These are phyloP conservation scores for Vigna angularis DNA, from an alignment of 306 rosid genomes.

Conservation along the genomic window DNA sequence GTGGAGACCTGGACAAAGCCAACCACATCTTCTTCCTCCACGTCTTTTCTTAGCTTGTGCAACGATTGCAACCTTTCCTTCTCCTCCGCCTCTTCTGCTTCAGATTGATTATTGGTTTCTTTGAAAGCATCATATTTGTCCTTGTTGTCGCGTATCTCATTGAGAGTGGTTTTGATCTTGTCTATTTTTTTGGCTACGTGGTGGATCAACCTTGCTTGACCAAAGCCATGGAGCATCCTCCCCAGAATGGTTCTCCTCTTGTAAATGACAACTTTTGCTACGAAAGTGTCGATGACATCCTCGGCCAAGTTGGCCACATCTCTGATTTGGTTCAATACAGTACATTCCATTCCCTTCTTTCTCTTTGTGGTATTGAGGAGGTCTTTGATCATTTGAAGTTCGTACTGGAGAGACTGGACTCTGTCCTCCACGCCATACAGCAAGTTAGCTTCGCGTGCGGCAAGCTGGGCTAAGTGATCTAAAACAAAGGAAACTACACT, in stretches of 20 bases:
- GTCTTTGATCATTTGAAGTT: not conserved
- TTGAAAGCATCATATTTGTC: not conserved
- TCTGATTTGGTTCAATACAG: not conserved
- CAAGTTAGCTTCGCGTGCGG: slow-evolving; percentile 17
- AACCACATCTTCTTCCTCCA: slow-evolving; percentile 36
- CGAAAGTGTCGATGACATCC: no score
- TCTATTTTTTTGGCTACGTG: no score
- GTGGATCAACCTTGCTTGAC: no score
- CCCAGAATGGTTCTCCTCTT: no score
- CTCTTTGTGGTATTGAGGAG: slow-evolving; percentile 8
- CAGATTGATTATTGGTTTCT: not conserved
- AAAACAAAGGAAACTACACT: slow-evolving; percentile 27
- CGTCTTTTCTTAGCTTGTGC: not conserved
- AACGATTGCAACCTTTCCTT: not conserved
- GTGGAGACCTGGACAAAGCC: not conserved
- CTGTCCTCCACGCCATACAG: slow-evolving; percentile 30
- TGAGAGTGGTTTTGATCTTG: no score
- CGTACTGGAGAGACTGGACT: slow-evolving; percentile 16
- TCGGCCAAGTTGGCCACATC: no score
- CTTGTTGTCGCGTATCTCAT: slow-evolving; percentile 10
- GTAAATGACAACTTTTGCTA: no score
- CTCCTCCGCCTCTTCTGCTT: not conserved
- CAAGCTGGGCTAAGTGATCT: slow-evolving; percentile 28
- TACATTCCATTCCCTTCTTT: not conserved
- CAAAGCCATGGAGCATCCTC: no score